Conservation (phyloP, 805 yeast genomes). For the Yamadazyma scolyti region DNA sequence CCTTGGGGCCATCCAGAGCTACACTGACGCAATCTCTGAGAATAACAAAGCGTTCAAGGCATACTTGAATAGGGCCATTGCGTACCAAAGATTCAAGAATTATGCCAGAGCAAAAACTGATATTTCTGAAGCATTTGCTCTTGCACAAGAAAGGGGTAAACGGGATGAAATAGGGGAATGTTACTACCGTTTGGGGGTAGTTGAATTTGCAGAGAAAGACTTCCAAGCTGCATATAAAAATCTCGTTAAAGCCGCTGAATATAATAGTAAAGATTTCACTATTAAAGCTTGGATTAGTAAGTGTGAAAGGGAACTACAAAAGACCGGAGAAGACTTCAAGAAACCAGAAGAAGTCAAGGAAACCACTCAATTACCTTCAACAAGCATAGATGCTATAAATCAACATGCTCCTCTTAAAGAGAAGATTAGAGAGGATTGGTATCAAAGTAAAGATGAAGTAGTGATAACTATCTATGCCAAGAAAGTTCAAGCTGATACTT, state of each 20-base stretch:
- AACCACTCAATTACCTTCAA: constrained; percentile 15
- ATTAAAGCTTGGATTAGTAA: constrained; percentile 46
- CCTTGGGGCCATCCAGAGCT: constrained; percentile 39
- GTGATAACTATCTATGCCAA: constrained; percentile 71
- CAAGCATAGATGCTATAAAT: constrained; percentile 30
- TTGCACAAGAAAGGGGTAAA: constrained; percentile 46
- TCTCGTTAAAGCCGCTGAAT: constrained; percentile 40
- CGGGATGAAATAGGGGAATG: constrained; percentile 45
- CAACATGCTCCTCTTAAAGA: constrained; percentile 36
- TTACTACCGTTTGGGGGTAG: constrained; percentile 46
- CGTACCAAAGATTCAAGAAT: constrained; percentile 44
- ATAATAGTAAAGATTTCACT: constrained; percentile 43
- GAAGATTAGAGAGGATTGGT: constrained; percentile 45
- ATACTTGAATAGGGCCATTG: constrained; percentile 45
- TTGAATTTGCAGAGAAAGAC: constrained; percentile 41
- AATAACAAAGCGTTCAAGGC: constrained; percentile 46
- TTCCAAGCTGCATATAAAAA: constrained; percentile 37
- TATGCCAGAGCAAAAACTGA: constrained; percentile 47
- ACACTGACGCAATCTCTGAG: constrained; percentile 37
- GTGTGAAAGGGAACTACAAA: constrained; percentile 22
- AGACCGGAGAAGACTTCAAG: neutral
- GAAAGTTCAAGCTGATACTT: constrained; percentile 50
- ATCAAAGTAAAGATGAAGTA: constrained; percentile 56
- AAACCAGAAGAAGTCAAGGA: constrained; percentile 1
- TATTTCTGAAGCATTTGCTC: constrained; percentile 39